Conservation (phyloP, 305 asterid genomes). For the Solanum hybrid region DNA sequence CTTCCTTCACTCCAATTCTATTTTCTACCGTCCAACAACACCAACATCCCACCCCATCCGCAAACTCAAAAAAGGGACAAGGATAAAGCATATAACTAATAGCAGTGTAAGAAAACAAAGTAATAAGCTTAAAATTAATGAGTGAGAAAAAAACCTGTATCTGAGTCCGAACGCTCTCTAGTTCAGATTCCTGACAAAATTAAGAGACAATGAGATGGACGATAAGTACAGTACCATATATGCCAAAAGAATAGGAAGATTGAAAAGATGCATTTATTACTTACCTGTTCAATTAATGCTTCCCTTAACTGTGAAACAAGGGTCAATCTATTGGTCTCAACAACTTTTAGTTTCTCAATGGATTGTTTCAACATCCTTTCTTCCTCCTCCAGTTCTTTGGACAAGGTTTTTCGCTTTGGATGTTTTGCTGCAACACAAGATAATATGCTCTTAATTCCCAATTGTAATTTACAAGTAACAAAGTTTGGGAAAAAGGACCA, state of each 20-base stretch:
- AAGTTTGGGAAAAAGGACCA: neutral
- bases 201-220: slow-evolving; percentile 8
- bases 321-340: slow-evolving; percentile 56
- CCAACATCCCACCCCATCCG: neutral
- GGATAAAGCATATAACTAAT: neutral
- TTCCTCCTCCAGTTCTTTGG: slow-evolving; percentile 68
- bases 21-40: neutral
- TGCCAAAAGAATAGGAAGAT: neutral
- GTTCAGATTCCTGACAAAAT: slow-evolving; percentile 69
- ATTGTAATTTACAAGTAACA: neutral
- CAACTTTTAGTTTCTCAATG: slow-evolving; percentile 60
- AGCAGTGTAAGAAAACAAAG: neutral
- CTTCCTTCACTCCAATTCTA: neutral
- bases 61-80: neutral
- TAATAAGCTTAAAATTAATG: neutral
- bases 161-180: slow-evolving; percentile 81
- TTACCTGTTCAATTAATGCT: slow-evolving; percentile 73
- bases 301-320: slow-evolving; percentile 69
- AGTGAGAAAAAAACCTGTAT: slow-evolving; percentile 45
- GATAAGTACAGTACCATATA: neutral
- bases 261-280: neutral
- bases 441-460: neutral
- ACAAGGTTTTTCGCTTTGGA: slow-evolving; percentile 50
- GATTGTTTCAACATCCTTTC: slow-evolving; percentile 52
- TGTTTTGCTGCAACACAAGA: slow-evolving; percentile 47